A percentile compares a stretch with the other conserved stretches of the same genome.
Evolutionary conservation across 1,139 yeast genomes (phyloP).

Genomic region (Kazachstania sp.): DNA sequence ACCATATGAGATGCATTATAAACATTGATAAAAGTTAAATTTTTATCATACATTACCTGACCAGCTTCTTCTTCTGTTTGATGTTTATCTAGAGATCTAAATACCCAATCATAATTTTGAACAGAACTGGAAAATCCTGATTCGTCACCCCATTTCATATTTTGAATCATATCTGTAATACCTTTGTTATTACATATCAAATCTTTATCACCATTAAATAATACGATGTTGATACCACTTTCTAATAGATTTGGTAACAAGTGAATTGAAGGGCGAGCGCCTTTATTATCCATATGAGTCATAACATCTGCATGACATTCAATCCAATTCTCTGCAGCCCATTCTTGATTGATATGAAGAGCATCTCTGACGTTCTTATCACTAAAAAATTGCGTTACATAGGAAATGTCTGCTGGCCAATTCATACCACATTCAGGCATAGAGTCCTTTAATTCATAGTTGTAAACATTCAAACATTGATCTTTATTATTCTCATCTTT

Average conservation of each 20-base stretch:
- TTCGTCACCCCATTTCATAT: constrained; percentile 50
- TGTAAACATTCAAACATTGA: constrained; percentile 76
- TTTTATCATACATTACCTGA: constrained; percentile 44
- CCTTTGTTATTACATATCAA: constrained; percentile 81
- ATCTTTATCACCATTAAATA: constrained; percentile 86
- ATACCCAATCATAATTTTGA: constrained; percentile 42
- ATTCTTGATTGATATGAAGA: constrained; percentile 41
- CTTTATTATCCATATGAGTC: constrained; percentile 40
- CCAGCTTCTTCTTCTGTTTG: constrained; percentile 44
- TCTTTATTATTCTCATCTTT: constrained; percentile 29
- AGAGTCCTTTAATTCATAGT: constrained; percentile 58
- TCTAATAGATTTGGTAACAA: constrained; percentile 58
- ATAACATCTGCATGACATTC: constrained; percentile 69
- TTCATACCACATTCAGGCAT: constrained; percentile 87
- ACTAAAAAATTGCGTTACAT: constrained; percentile 54
- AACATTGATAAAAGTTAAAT: constrained; percentile 52
- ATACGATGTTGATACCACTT: constrained; percentile 48
- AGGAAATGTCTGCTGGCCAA: constrained; percentile 76
- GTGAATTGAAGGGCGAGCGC: constrained; percentile 53
- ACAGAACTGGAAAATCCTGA: constrained; percentile 52
- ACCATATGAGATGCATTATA: constrained; percentile 69
- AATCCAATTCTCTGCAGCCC: constrained; percentile 42
- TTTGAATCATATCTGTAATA: constrained; percentile 54
- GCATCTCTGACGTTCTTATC: constrained; percentile 47
- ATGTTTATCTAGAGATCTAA: constrained; percentile 42